These are phyloP conservation scores for Aspergillus phoenicis DNA, from an alignment of 2,329 filamentous ascomycete species.

Conservation along the genomic window DNA sequence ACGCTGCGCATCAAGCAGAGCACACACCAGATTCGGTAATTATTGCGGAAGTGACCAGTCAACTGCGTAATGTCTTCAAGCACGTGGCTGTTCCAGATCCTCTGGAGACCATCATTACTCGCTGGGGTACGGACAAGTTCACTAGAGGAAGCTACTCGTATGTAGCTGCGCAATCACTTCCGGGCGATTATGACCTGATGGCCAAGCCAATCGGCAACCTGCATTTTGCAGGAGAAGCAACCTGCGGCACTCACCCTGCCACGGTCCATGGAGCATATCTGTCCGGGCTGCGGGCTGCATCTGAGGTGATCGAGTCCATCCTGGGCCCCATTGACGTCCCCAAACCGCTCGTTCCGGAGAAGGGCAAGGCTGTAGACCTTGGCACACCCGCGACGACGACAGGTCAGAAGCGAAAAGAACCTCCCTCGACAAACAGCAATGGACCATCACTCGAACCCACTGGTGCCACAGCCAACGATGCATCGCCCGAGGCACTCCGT, in stretches of 20 bases:
- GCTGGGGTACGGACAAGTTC: slow-evolving; percentile 89
- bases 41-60: slow-evolving; percentile 75
- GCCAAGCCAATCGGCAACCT: slow-evolving; percentile 80
- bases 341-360: slow-evolving; percentile 71
- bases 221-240: slow-evolving; percentile 95
- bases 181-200: slow-evolving; percentile 92
- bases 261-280: slow-evolving; percentile 97
- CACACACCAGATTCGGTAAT: slow-evolving; percentile 72
- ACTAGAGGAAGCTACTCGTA: slow-evolving; percentile 96
- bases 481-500: slow-evolving; percentile 31
- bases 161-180: slow-evolving; percentile 76
- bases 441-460: neutral
- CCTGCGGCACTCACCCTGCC: slow-evolving; percentile 90
- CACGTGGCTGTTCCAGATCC: slow-evolving; percentile 69
- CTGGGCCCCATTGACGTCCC: slow-evolving; percentile 80
- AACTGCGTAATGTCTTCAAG: slow-evolving; percentile 75
- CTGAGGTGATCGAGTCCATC: slow-evolving; percentile 78
- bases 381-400: slow-evolving; percentile 23
- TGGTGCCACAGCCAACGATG: slow-evolving; percentile 18
- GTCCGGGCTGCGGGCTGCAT: slow-evolving; percentile 85
- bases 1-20: slow-evolving; percentile 89
- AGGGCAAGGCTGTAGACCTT: slow-evolving; percentile 43
- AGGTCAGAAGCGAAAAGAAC: slow-evolving; percentile 29
- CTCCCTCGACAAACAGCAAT: slow-evolving; percentile 13
- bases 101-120: slow-evolving; percentile 82